These are phyloP conservation scores for Lepraria neglecta DNA, from an alignment of 495 filamentous ascomycete species.

Conservation along the genomic window DNA sequence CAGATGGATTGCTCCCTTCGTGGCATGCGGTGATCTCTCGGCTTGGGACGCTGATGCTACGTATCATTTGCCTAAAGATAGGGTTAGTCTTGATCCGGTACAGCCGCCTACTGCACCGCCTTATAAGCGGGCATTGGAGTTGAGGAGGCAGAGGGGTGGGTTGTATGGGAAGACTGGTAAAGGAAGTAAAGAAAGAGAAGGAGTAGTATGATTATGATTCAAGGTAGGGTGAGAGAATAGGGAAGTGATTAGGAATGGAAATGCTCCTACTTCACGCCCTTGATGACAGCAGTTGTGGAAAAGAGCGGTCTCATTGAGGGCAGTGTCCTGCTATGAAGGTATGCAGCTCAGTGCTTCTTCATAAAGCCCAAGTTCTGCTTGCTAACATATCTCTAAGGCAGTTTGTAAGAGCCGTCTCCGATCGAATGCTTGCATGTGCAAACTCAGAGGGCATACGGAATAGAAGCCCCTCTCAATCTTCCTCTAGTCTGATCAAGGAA, in stretches of 20 bases:
- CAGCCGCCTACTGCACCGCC: conserved; percentile 94
- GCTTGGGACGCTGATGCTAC: conserved; percentile 92
- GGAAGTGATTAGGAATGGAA: not conserved
- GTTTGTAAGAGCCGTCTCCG: too few species aligned
- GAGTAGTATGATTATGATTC: not conserved
- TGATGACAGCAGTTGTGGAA: too few species aligned
- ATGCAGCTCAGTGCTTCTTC: too few species aligned
- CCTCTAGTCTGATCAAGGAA: too few species aligned
- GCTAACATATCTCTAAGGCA: too few species aligned
- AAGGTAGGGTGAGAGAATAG: not conserved
- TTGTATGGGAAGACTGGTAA: conserved; percentile 69
- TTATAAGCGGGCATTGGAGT: conserved; percentile 82
- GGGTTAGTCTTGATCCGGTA: conserved; percentile 82
- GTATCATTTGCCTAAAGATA: conserved; percentile 71
- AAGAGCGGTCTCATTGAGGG: too few species aligned
- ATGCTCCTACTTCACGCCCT: not conserved
- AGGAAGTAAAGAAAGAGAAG: not conserved
- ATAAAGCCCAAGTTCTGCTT: too few species aligned
- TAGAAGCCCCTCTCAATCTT: too few species aligned
- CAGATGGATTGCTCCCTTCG: conserved; percentile 86
- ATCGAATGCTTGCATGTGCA: too few species aligned
- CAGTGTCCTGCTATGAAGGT: too few species aligned
- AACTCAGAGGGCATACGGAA: too few species aligned
- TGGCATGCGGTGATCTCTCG: conserved; percentile 93
- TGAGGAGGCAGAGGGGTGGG: conserved; percentile 68